Conservation (phyloP, 257 asterid species). For the Solanum gandarillasii region DNA sequence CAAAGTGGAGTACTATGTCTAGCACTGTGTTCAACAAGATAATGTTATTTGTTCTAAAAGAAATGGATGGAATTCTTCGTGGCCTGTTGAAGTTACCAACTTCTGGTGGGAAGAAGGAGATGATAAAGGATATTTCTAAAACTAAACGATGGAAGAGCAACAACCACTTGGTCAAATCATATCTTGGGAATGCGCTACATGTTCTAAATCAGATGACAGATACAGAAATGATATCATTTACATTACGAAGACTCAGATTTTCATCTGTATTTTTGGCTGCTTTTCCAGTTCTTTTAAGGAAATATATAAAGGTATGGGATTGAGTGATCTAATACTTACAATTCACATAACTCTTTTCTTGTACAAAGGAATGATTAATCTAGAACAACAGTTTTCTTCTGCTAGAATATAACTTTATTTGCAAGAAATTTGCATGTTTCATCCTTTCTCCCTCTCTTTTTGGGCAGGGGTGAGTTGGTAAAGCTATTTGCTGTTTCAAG, state of each 20-base stretch:
- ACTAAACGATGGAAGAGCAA: slow-evolving; percentile 72
- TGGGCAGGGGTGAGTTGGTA: background rate
- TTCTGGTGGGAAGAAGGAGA: slow-evolving; percentile 67
- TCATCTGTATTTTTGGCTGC: slow-evolving; percentile 73
- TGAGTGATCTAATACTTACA: background rate
- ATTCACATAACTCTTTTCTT: background rate
- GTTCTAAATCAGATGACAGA: slow-evolving; percentile 91
- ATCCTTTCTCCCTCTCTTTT: background rate
- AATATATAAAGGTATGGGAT: slow-evolving; percentile 62
- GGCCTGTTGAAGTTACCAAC: slow-evolving; percentile 50
- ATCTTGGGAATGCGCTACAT: slow-evolving; percentile 87
- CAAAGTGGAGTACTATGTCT: slow-evolving; percentile 67
- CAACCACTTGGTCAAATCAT: slow-evolving; percentile 81
- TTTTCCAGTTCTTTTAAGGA: slow-evolving; percentile 81
- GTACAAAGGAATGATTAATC: background rate
- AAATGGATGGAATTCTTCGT: slow-evolving; percentile 87
- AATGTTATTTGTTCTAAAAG: slow-evolving; percentile 73
- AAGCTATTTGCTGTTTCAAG: background rate
- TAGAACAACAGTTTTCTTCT: background rate
- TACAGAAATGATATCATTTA: slow-evolving; percentile 75
- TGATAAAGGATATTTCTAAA: slow-evolving; percentile 36
- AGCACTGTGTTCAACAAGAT: slow-evolving; percentile 78
- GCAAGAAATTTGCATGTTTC: background rate
- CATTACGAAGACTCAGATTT: slow-evolving; percentile 51
- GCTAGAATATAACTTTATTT: background rate